Conservation (phyloP, 306 rosid genomes). For the Sechiopsis laciniata region DNA sequence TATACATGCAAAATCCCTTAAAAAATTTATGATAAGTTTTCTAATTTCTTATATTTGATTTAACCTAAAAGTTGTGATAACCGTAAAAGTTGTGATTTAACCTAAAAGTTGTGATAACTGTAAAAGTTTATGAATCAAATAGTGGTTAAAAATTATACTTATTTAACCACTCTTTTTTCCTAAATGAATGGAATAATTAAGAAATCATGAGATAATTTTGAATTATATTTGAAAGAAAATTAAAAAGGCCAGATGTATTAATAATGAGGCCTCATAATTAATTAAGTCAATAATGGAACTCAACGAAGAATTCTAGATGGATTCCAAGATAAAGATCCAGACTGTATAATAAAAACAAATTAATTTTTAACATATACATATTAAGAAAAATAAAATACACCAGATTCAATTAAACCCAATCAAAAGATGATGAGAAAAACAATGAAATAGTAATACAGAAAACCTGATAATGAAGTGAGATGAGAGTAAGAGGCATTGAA, state of each 20-base stretch:
- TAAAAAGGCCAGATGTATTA: neutral
- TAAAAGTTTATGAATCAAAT: no score
- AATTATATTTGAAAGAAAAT: neutral
- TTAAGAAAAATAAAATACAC: no score
- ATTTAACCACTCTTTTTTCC: neutral
- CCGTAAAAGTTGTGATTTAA: no score
- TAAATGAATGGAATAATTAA: neutral
- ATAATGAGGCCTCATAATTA: neutral
- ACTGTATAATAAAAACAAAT: neutral
- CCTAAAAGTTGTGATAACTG: no score
- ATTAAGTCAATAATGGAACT: constrained; percentile 7
- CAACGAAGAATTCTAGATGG: neutral
- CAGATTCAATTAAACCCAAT: neutral
- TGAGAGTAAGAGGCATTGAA: constrained; percentile 24
- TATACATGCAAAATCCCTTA: no score
- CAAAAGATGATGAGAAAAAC: no score
- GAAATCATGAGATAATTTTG: neutral
- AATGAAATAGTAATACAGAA: neutral
- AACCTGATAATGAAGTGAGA: constrained; percentile 10
- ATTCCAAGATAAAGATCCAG: constrained; percentile 30
- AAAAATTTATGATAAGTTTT: no score
- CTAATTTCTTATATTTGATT: no score
- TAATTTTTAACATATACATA: neutral
- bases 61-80: no score
- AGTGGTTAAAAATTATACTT: neutral